Evolutionary conservation across 495 filamentous ascomycete genomes (phyloP).

Genomic region (Baudoinia panamericana): DNA sequence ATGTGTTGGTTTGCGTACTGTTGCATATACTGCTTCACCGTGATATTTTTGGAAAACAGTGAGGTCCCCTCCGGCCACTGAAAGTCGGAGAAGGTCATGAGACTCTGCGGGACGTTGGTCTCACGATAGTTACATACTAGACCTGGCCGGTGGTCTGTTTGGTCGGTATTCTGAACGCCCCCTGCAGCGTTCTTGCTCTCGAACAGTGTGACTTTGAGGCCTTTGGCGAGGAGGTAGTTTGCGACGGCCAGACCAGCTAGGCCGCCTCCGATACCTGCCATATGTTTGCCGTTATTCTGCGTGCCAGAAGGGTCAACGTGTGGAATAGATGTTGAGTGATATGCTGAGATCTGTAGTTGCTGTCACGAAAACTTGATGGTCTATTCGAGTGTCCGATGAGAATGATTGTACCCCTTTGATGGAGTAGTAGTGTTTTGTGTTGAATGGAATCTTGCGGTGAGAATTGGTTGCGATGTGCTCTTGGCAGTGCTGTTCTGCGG

Average conservation of each 20-base stretch:
- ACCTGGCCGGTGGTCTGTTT: constrained; percentile 15
- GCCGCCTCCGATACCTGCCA: constrained; percentile 58
- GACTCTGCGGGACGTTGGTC: constrained; percentile 66
- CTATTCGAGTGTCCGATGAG: too few species aligned
- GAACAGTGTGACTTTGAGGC: not conserved
- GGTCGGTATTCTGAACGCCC: constrained; percentile 56
- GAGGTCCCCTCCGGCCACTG: constrained; percentile 46
- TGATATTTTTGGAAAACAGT: constrained; percentile 55
- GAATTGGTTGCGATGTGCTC: too few species aligned
- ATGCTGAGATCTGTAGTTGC: too few species aligned
- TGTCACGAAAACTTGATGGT: too few species aligned
- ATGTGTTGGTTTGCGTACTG: too few species aligned
- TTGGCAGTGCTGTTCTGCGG: too few species aligned
- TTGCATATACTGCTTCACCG: constrained; percentile 58
- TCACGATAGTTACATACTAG: constrained; percentile 69
- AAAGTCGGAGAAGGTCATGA: constrained; percentile 69
- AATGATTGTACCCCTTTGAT: too few species aligned
- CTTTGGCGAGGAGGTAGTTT: constrained; percentile 26
- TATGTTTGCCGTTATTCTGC: constrained; percentile 28
- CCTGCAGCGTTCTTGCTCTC: constrained; percentile 35
- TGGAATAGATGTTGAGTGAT: too few species aligned
- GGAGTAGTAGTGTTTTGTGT: too few species aligned
- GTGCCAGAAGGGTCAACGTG: too few species aligned
- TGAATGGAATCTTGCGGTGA: too few species aligned
- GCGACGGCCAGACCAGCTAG: constrained; percentile 51